Base-by-base conservation (phyloP, 768 basidiomycete species). In the Leccinellum luteum region DNA sequence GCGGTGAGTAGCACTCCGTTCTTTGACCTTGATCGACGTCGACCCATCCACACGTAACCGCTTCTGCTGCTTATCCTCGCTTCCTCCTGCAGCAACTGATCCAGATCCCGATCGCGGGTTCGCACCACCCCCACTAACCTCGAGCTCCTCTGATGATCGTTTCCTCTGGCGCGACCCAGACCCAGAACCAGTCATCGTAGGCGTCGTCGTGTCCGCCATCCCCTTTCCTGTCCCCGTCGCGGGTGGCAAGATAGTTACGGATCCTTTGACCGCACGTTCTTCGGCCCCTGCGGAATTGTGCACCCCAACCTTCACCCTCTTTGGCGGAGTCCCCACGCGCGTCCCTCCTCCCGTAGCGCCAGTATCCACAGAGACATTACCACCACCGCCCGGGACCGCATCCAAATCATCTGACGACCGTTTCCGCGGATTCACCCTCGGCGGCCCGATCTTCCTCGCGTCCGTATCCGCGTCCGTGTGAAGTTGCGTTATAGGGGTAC, bases 131-230 rank as follows among this genome's bases (percentile, higher is more conserved):
- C 38, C 60, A 31, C 51, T 48, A 27, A 62, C 47, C 0, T 79
- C 77, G 21, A 82, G 69, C 61, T 83, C 81, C 59, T 81, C 81
- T 31, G 81, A 83, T 34, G 78, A 76, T 21, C 81, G 76, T 59
- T 83, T 83, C 56, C 75, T 71, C 62, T 75, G 66, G 19, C 75
- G 70, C 4, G 66, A 41, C 41, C n/a, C 41, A 12, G 41, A 34
- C 6, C 14, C 34, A 34, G 34, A 43, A 1, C 19, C 5, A 17
- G 64, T 63, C 3, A 64, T 59, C 2, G 38, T 38, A 45, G 21
- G 21, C 44, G 56, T 30, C 6, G 30, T 48, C 15, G 53, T 27
- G 0, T 55, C 58, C 7, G 60, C 53, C 28, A 30, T 48, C 9
- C 52, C 59, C 17, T 58, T 55, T 47, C 53, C 21, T 10, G 31